Percentiles rank a stretch among this genome's conserved stretches.
These are phyloP conservation scores for Rasamsonia emersonii DNA, from an alignment of 2,329 filamentous ascomycete species.

Conservation along the genomic window DNA sequence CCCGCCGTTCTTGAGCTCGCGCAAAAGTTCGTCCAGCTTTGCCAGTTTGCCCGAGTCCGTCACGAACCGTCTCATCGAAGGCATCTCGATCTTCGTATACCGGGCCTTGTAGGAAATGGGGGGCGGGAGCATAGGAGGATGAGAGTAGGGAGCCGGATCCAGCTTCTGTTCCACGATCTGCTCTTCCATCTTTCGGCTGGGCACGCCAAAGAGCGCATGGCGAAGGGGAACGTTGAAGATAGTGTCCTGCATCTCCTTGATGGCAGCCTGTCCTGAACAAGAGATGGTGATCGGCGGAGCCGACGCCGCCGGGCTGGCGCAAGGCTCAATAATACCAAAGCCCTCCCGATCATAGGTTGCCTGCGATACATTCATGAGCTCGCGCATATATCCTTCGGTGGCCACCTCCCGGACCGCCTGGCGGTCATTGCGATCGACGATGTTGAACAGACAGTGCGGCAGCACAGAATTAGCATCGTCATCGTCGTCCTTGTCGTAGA, in stretches of 20 bases:
- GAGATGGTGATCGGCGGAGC: constrained; percentile 79
- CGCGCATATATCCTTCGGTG: constrained; percentile 61
- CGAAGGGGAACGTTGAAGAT: constrained; percentile 74
- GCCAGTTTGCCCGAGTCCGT: constrained; percentile 96
- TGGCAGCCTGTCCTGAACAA: constrained; percentile 58
- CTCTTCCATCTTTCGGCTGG: constrained; percentile 55
- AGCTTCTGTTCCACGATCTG: constrained; percentile 66
- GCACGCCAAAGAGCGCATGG: constrained; percentile 61
- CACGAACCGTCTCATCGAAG: constrained; percentile 95
- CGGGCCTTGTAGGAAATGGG: constrained; percentile 74
- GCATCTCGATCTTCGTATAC: constrained; percentile 85
- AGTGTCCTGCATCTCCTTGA: constrained; percentile 56
- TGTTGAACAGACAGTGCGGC: constrained; percentile 70
- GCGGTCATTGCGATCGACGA: constrained; percentile 60
- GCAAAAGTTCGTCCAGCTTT: constrained; percentile 77
- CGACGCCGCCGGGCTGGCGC: constrained; percentile 65
- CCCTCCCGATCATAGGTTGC: constrained; percentile 59
- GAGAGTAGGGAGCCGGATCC: constrained; percentile 44
- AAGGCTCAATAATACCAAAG: constrained; percentile 70
- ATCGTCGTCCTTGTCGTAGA: constrained; percentile 59
- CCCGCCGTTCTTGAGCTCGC: constrained; percentile 80
- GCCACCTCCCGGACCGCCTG: constrained; percentile 61
- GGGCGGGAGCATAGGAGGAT: constrained; percentile 65
- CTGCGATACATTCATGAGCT: constrained; percentile 70
- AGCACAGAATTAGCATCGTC: constrained; percentile 58